Base-by-base conservation (phyloP, 441 rosid genomes). In the Jatropha podagrica region DNA sequence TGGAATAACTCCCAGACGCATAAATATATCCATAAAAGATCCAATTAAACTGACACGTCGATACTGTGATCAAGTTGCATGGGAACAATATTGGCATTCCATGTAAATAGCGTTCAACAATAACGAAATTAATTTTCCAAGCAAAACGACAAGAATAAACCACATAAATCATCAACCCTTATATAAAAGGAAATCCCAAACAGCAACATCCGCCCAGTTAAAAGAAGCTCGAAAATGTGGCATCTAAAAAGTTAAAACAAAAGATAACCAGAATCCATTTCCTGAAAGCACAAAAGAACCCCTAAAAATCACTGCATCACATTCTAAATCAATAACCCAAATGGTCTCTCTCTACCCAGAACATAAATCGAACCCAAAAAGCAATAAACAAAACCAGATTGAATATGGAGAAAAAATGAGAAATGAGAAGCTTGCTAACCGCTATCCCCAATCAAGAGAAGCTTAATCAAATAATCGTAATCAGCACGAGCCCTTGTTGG, bases 401-500 rank as follows among this genome's bases (percentile, higher is more conserved):
- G n/a, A 60, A 40, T 8, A 15, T 1, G 40, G 17, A 40, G 32
- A 7, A 64, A 40, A 9, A 38, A 9, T 40, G 51, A 20, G 69
- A 56, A 23, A 68, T 41, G 13, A 64, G 54, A 46, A 56, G 52
- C 55, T 4, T 37, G 37, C 65, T 2, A 59, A 82, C 85, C 82
- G 71, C 82, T 82, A 65, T 82, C 85, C 64, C 82, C 82, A 37
- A 82, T 82, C 52, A 82, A 49, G 54, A 82, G 85, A 58, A 82
- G 85, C 72, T 82, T 82, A 13, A 82, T 79, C 52, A 82, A 82
- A 76, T 76, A 82, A 77, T 82, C 85, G 65, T 82, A 79, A 63
- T 82, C 85, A 15, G 85, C 85, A 5, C 85, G 59, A 9, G 85
- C 85, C 52, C 82, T 70, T 13, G 85, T 74, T 14, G 82, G 82